phyloP scores from a whole-genome alignment of 169 alveolate species.

The Blepharisma undulans region DNA sequence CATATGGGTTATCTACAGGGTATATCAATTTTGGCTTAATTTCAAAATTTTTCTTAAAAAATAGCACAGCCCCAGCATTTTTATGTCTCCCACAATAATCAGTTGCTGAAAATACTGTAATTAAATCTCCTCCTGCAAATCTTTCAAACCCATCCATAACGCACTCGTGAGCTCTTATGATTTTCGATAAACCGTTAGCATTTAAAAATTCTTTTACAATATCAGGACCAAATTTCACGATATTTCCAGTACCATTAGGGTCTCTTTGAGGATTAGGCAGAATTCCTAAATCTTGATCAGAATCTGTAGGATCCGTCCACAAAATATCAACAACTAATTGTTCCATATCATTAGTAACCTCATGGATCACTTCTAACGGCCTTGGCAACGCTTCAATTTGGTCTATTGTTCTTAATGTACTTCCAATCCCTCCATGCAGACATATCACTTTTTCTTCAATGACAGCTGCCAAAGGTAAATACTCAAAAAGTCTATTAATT shows the following conservation, averaged over 20 bases:
- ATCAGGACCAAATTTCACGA: constrained; percentile 97
- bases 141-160: constrained; percentile 99
- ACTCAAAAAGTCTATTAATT: constrained; percentile 96
- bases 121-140: constrained; percentile 99
- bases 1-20: constrained; percentile 88
- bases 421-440: constrained; percentile 99
- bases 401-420: constrained; percentile 85
- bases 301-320: constrained; percentile 97
- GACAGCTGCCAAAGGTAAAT: constrained; percentile 98
- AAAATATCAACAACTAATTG: constrained; percentile 84
- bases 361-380: constrained; percentile 95
- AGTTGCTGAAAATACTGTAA: constrained; percentile 99
- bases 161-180: constrained; percentile 99
- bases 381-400: constrained; percentile 91
- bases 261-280: constrained; percentile 97
- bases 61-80: constrained; percentile 99
- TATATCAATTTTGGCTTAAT: constrained; percentile 97
- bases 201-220: constrained; percentile 87
- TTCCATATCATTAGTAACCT: constrained; percentile 85
- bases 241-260: constrained; percentile 99
- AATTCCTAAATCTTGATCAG: constrained; percentile 96
- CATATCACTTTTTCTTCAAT: constrained; percentile 97
- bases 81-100: constrained; percentile 99
- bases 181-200: constrained; percentile 80
- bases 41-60: constrained; percentile 94